These are phyloP conservation scores for Flueggea neowawraea DNA, from an alignment of 441 rosid species.

Conservation along the genomic window DNA sequence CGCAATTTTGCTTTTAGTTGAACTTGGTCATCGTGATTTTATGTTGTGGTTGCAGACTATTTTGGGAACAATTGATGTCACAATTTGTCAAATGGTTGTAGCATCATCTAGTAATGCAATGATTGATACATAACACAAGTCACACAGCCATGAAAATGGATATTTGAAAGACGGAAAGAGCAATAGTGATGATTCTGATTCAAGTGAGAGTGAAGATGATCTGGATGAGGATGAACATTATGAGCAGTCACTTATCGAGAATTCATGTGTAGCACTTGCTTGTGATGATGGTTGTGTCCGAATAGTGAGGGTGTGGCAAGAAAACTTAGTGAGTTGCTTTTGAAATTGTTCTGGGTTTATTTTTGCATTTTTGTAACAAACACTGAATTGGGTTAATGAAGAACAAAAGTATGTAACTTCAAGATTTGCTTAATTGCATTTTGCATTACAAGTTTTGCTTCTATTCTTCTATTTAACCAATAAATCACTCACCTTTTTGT, in stretches of 20 bases:
- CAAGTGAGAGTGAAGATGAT: slow-evolving; percentile 59
- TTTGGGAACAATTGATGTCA: slow-evolving; percentile 68
- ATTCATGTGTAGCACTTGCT: slow-evolving; percentile 62
- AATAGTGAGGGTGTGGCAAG: no score
- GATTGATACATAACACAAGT: slow-evolving; percentile 22
- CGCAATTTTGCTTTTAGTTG: no score
- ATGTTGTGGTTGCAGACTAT: slow-evolving; percentile 47
- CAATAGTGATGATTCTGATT: slow-evolving; percentile 32
- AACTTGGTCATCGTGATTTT: not conserved
- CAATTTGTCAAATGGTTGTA: slow-evolving; percentile 94
- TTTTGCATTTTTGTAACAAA: no score
- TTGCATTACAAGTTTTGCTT: no score
- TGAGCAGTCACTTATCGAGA: slow-evolving; percentile 23
- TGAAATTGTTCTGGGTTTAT: no score
- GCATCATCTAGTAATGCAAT: slow-evolving; percentile 33
- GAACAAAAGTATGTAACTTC: no score
- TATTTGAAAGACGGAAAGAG: slow-evolving; percentile 31
- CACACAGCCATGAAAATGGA: slow-evolving; percentile 48
- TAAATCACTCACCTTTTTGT: no score
- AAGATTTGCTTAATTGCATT: no score
- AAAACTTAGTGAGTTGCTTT: no score
- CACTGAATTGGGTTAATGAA: no score
- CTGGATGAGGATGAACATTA: slow-evolving; percentile 48
- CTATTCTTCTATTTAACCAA: no score
- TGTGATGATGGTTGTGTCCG: slow-evolving; percentile 94